Evolutionary conservation across 2,329 filamentous ascomycete species (phyloP).

Genomic region (Nemania serpens): DNA sequence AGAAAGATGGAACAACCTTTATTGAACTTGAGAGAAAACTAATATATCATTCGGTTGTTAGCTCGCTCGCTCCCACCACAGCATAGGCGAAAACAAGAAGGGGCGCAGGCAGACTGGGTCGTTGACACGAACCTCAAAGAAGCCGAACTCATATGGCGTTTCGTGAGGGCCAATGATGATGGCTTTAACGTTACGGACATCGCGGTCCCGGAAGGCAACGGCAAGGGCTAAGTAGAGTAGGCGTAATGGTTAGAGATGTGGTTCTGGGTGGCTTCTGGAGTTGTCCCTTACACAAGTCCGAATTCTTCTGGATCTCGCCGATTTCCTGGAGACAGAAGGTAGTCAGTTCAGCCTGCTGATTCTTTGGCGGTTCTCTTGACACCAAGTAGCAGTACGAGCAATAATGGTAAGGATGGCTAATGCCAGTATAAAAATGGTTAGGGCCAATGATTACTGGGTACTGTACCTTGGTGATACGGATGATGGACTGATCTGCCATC

Average conservation of each 20-base stretch:
- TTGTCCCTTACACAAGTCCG: conserved; percentile 74
- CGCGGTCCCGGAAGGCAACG: conserved; percentile 83
- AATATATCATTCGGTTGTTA: neutral
- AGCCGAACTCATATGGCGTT: conserved; percentile 95
- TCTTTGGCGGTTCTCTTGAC: neutral
- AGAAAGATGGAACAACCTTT: conserved; percentile 59
- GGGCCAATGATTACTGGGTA: conserved; percentile 51
- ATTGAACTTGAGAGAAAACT: conserved; percentile 80
- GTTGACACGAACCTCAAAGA: conserved; percentile 75
- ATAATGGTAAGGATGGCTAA: conserved; percentile 6
- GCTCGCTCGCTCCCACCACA: conserved; percentile 34
- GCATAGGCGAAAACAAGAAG: neutral
- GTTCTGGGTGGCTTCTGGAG: neutral
- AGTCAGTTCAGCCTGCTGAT: neutral
- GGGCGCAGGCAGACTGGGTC: neutral
- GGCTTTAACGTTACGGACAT: conserved; percentile 86
- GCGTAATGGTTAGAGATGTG: conserved; percentile 29
- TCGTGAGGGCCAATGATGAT: conserved; percentile 91
- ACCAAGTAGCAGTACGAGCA: neutral
- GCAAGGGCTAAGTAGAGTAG: conserved; percentile 67
- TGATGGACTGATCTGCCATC: conserved; percentile 85
- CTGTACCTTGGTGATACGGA: conserved; percentile 73
- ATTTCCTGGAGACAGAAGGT: conserved; percentile 66
- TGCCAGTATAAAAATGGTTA: neutral
- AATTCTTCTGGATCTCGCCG: conserved; percentile 79